These are phyloP conservation scores for Phialocephala sp. DNA, from an alignment of 2,329 filamentous ascomycete species.

Conservation along the genomic window DNA sequence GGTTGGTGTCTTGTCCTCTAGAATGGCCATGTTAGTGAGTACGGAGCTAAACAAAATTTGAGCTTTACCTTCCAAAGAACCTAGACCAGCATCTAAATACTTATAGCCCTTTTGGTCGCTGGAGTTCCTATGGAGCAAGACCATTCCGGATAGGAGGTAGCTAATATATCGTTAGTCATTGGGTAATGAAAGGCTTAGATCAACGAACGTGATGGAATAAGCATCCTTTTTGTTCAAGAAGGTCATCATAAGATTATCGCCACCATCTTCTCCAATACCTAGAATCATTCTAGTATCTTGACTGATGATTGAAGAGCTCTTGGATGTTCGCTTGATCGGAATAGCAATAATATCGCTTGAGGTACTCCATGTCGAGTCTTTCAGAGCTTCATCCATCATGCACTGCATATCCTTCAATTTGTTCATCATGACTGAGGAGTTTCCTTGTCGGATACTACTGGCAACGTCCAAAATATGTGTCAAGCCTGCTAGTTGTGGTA, in stretches of 20 bases:
- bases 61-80: constrained; percentile 45
- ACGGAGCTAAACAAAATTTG: neutral
- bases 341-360: constrained; percentile 55
- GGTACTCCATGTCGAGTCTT: constrained; percentile 41
- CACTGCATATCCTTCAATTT: constrained; percentile 69
- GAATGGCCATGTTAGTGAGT: constrained; percentile 5
- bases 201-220: constrained; percentile 43
- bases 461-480: constrained; percentile 72
- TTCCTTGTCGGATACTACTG: constrained; percentile 70
- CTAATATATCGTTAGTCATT: constrained; percentile 27
- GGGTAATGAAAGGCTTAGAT: neutral
- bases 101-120: constrained; percentile 61
- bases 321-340: constrained; percentile 59
- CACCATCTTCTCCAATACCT: constrained; percentile 51
- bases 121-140: constrained; percentile 56
- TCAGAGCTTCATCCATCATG: constrained; percentile 62
- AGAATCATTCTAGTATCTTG: constrained; percentile 62
- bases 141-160: constrained; percentile 39
- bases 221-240: constrained; percentile 66
- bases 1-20: constrained; percentile 22
- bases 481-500: constrained; percentile 71
- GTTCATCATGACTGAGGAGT: constrained; percentile 58
- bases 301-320: constrained; percentile 58
- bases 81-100: constrained; percentile 63
- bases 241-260: constrained; percentile 63